A percentile compares a stretch with the other conserved stretches of the same genome.
These are phyloP conservation scores for Coprinellus micaceus DNA, from an alignment of 768 basidiomycete genomes.

Conservation along the genomic window DNA sequence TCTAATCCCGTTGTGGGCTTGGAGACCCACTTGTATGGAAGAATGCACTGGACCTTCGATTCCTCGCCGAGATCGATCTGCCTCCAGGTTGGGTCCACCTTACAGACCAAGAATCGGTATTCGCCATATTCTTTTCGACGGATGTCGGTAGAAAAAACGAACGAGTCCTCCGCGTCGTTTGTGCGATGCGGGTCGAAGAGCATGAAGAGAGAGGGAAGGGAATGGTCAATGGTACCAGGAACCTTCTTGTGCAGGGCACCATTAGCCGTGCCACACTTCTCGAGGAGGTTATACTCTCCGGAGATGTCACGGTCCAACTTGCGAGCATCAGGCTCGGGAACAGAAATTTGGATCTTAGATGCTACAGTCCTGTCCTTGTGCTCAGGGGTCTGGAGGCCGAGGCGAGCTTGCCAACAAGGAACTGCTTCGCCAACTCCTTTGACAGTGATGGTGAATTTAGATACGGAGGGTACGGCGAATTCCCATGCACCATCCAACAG, in stretches of 20 bases:
- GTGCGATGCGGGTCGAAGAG: slow-evolving; percentile 87
- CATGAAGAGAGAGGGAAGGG: slow-evolving; percentile 66
- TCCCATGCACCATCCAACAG: slow-evolving; percentile 77
- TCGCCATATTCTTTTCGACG: slow-evolving; percentile 80
- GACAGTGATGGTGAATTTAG: slow-evolving; percentile 56
- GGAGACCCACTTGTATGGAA: slow-evolving; percentile 65
- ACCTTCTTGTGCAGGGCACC: slow-evolving; percentile 72
- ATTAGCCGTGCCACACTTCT: slow-evolving; percentile 88
- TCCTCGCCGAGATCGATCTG: slow-evolving; percentile 52
- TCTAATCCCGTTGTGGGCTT: slow-evolving; percentile 46
- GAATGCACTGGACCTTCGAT: slow-evolving; percentile 50
- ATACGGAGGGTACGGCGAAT: slow-evolving; percentile 65
- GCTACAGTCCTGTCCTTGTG: slow-evolving; percentile 67
- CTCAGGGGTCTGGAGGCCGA: slow-evolving; percentile 66
- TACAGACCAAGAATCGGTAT: slow-evolving; percentile 71
- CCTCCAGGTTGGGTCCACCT: slow-evolving; percentile 74
- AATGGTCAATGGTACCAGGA: slow-evolving; percentile 35
- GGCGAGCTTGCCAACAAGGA: slow-evolving; percentile 79
- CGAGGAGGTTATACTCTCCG: slow-evolving; percentile 73
- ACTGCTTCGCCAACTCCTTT: slow-evolving; percentile 65
- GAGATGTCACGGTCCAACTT: slow-evolving; percentile 77
- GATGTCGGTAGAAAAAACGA: slow-evolving; percentile 79
- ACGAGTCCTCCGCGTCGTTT: slow-evolving; percentile 69
- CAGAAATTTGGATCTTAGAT: slow-evolving; percentile 61
- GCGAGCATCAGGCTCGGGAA: slow-evolving; percentile 40